Conservation (phyloP, 192 early-diverging fungal genomes). For the Coemansia sp. region DNA sequence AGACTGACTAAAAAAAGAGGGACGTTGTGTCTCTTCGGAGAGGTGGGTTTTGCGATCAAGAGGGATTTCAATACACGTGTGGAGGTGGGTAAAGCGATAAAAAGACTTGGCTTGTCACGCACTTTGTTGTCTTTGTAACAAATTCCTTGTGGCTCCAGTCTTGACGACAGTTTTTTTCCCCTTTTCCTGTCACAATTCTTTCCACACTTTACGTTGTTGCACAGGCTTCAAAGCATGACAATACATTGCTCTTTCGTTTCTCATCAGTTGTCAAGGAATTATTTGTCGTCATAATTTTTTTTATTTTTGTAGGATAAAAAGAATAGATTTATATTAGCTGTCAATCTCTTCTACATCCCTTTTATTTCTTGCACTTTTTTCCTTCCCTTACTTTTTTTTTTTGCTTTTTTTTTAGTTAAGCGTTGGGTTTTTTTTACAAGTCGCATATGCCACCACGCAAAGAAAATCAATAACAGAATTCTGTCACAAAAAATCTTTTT, state of each 20-base stretch:
- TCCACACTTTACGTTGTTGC: not conserved
- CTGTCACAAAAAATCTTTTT: not conserved
- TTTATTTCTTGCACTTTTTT: conserved; percentile 3
- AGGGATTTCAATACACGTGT: not conserved
- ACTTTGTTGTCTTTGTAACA: not conserved
- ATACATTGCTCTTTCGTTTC: not conserved
- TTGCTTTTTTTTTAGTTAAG: not conserved
- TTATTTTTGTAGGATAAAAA: not conserved
- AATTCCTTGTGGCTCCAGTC: not conserved
- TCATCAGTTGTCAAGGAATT: not conserved
- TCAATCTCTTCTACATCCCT: conserved; percentile 4
- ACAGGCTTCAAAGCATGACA: not conserved
- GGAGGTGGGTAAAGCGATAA: not conserved
- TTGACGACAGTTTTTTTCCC: not conserved
- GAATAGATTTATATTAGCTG: not conserved
- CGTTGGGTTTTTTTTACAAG: not conserved
- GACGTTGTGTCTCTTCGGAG: no score
- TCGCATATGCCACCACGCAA: not conserved
- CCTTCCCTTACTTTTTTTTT: not conserved
- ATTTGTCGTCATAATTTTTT: not conserved
- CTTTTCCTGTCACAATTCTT: not conserved
- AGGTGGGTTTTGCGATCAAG: not conserved
- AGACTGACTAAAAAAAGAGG: no score
- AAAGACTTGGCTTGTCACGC: not conserved
- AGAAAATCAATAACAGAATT: not conserved